Evolutionary conservation across 495 filamentous ascomycete genomes (phyloP).

Genomic region (Penicillium egyptiacum): DNA sequence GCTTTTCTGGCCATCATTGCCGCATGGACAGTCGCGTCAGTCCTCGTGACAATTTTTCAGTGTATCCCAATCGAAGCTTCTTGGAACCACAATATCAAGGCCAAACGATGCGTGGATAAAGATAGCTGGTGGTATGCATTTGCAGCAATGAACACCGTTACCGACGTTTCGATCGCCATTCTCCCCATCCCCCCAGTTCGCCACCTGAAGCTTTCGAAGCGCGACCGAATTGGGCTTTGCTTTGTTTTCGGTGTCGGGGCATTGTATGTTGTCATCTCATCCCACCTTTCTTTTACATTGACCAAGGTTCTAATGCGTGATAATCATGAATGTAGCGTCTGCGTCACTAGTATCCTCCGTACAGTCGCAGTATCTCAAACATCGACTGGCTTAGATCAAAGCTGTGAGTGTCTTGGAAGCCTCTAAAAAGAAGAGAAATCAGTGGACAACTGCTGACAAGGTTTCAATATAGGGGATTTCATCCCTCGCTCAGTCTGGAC

Average conservation of each 20-base stretch:
- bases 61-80: conserved; percentile 30
- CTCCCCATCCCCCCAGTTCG: conserved; percentile 40
- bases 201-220: conserved; percentile 33
- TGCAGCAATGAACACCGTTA: conserved; percentile 29
- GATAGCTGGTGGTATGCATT: conserved; percentile 19
- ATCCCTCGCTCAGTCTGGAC: conserved; percentile 14
- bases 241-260: conserved; percentile 38
- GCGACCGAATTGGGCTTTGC: conserved; percentile 33
- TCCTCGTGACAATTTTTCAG: conserved; percentile 27
- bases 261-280: conserved; percentile 31
- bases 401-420: conserved; percentile 2
- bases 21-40: conserved; percentile 22
- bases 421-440: neutral
- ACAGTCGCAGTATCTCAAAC: conserved; percentile 11
- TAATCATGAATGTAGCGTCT: conserved; percentile 9
- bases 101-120: conserved; percentile 16
- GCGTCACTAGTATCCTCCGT: conserved; percentile 15
- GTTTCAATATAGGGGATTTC: conserved; percentile 4
- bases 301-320: neutral
- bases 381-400: conserved; percentile 10
- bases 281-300: neutral
- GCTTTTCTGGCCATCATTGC: conserved; percentile 17
- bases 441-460: neutral
- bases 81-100: conserved; percentile 26
- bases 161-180: conserved; percentile 41